Conservation (phyloP, 768 basidiomycete genomes). For the Candolleomyces efflorescens region DNA sequence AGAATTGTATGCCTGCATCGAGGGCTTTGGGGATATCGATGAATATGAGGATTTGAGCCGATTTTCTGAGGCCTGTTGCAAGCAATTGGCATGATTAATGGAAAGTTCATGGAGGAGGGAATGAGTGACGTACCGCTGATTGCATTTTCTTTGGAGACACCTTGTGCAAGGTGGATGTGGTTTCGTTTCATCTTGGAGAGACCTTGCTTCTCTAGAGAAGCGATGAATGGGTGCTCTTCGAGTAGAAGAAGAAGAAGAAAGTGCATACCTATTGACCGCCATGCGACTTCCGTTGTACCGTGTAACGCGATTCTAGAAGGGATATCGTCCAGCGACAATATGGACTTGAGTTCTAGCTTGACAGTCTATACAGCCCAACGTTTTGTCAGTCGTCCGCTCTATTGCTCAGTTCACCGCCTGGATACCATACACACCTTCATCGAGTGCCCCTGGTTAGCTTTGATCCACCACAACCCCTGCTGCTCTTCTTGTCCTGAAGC, state of each 20-base stretch:
- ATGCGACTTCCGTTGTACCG: slow-evolving; percentile 67
- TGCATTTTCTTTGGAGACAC: slow-evolving; percentile 58
- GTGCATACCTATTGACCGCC: slow-evolving; percentile 29
- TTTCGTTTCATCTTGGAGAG: slow-evolving; percentile 84
- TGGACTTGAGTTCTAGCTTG: slow-evolving; percentile 60
- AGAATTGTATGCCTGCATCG: slow-evolving; percentile 66
- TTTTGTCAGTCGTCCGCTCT: background rate
- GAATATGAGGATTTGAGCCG: slow-evolving; percentile 77
- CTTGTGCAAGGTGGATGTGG: slow-evolving; percentile 91
- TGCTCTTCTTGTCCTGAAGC: background rate
- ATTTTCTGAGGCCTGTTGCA: slow-evolving; percentile 70
- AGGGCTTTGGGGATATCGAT: slow-evolving; percentile 71
- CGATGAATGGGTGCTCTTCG: background rate
- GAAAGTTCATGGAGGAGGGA: background rate
- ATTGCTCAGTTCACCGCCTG: background rate
- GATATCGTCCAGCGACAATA: slow-evolving; percentile 56
- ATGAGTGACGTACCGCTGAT: slow-evolving; percentile 64
- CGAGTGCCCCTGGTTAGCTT: slow-evolving; percentile 89
- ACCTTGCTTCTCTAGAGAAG: slow-evolving; percentile 53
- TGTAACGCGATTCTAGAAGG: slow-evolving; percentile 73
- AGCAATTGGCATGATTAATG: background rate
- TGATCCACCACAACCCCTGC: slow-evolving; percentile 63
- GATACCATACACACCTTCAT: slow-evolving; percentile 47
- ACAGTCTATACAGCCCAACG: slow-evolving; percentile 44
- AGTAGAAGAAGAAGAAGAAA: background rate